Base-by-base conservation (phyloP, 2,329 filamentous ascomycete genomes). In the Apiospora phragmitis region DNA sequence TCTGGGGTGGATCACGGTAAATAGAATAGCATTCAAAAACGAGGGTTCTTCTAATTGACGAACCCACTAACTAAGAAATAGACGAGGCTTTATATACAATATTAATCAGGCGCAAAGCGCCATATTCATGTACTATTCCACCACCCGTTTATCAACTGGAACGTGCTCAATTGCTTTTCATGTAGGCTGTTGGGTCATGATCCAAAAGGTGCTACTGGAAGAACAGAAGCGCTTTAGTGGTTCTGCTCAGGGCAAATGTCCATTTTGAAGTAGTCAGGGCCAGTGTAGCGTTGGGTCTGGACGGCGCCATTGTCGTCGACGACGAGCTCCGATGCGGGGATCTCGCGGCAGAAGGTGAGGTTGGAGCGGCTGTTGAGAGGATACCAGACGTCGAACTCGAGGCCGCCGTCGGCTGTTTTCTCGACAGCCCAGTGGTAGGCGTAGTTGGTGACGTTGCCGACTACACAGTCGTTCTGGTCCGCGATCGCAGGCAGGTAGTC, bases 271-370 rank as follows among this genome's bases (percentile, higher is more conserved):
- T 67, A 65, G 1, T 49, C 7, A 18, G 43, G 45, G 47, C 69
- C 69, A n/a, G 26, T 16, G 65, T 70, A 70, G 35, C 69, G 69
- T 65, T 70, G 41, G n/a, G 69, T 70, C 69, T 70, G 69, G 65
- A 70, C 69, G 35, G 69, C 38, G 62, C 62, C 65, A 47, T 67
- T 59, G 69, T 70, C 26, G 24, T 70, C 69, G 59, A 70, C 38
- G 18, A 62, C 38, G 65, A 70, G 49, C 32, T 70, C 45, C 12
- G 16, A 12, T 32, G n/a, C 45, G n/a, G 35, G 35, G 42, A 70
- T 49, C 26, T 35, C n/a, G 62, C 51, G 14, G 68, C 68, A 70
- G 68, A 49, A 70, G 35, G 43, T 70, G 42, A 67, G 38, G 68
- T 70, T 70, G 68, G 59, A 66, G 68, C 59, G 68, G 38, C 41